These are phyloP conservation scores for Hyphopichia fennica DNA, from an alignment of 1,139 yeast species.

Conservation along the genomic window DNA sequence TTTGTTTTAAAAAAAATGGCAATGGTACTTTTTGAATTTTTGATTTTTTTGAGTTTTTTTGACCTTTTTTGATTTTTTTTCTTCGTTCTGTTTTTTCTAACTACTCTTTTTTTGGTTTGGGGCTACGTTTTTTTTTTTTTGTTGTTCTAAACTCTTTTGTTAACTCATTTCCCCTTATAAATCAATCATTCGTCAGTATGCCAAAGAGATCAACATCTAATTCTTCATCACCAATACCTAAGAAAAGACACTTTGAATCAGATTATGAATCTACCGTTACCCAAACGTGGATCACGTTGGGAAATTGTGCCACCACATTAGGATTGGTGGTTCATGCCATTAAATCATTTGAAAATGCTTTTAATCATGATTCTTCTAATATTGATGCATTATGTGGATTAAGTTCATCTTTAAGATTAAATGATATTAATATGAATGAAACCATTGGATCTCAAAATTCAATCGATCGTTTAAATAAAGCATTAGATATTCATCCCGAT, in stretches of 20 bases:
- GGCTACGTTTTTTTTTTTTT: no score
- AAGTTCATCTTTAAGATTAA: constrained; percentile 36
- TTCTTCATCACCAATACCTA: constrained; percentile 4
- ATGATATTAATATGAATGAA: constrained; percentile 36
- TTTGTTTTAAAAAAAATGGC: no score
- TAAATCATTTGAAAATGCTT: constrained; percentile 46
- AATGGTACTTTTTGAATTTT: no score
- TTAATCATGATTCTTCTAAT: constrained; percentile 43
- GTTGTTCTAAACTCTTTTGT: no score
- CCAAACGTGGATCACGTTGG: constrained; percentile 53
- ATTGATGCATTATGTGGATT: constrained; percentile 44
- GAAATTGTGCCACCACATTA: constrained; percentile 48
- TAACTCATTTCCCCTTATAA: not conserved
- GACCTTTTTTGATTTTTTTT: no score
- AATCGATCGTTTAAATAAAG: constrained; percentile 41
- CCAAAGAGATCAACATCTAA: constrained; percentile 6
- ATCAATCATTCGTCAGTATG: not conserved
- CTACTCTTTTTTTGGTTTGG: no score
- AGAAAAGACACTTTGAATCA: constrained; percentile 4
- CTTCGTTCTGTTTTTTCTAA: no score
- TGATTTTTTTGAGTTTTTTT: no score
- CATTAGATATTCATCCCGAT: constrained; percentile 34
- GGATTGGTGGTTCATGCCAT: constrained; percentile 44
- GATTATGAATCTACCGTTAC: constrained; percentile 25
- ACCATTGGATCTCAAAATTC: constrained; percentile 43